A percentile compares a stretch with the other conserved stretches of the same genome.
Evolutionary conservation across 2,329 filamentous ascomycete genomes (phyloP).

Genomic region (Coniochaeta sp.): DNA sequence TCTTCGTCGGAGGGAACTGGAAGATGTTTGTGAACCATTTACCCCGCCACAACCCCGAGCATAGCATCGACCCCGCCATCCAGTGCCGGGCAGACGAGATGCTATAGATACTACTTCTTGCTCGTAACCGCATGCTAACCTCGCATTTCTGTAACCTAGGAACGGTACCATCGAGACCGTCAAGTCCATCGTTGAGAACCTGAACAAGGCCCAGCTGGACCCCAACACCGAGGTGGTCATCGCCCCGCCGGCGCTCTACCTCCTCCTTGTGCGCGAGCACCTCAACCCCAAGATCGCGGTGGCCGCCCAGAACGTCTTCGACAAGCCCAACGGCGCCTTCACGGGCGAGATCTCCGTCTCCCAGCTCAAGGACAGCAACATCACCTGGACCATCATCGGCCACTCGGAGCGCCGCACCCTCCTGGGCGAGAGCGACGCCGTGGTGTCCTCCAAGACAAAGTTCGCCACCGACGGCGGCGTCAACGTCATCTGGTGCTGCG

Average conservation of each 20-base stretch:
- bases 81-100: not conserved
- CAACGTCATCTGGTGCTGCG: slow-evolving; percentile 92
- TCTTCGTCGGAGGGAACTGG: slow-evolving; percentile 98
- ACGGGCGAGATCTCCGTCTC: slow-evolving; percentile 92
- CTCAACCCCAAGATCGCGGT: slow-evolving; percentile 73
- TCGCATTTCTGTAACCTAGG: slow-evolving; percentile 41
- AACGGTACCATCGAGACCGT: slow-evolving; percentile 89
- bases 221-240: slow-evolving; percentile 85
- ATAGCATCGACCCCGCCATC: slow-evolving; percentile 8
- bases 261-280: slow-evolving; percentile 75
- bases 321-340: slow-evolving; percentile 94
- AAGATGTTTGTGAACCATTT: slow-evolving; percentile 70
- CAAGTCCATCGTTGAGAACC: slow-evolving; percentile 80
- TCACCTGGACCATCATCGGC: slow-evolving; percentile 86
- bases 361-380: slow-evolving; percentile 82
- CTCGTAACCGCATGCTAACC: no score
- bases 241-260: slow-evolving; percentile 84
- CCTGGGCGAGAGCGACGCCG: slow-evolving; percentile 76
- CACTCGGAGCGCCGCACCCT: slow-evolving; percentile 94
- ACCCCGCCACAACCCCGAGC: slow-evolving; percentile 15
- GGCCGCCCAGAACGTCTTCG: slow-evolving; percentile 92
- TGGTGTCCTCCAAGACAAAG: slow-evolving; percentile 92
- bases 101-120: slow-evolving; percentile 6
- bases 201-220: slow-evolving; percentile 81
- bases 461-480: slow-evolving; percentile 80